Base-by-base conservation (phyloP, 2,329 filamentous ascomycete genomes). In the Claviceps maximensis region DNA sequence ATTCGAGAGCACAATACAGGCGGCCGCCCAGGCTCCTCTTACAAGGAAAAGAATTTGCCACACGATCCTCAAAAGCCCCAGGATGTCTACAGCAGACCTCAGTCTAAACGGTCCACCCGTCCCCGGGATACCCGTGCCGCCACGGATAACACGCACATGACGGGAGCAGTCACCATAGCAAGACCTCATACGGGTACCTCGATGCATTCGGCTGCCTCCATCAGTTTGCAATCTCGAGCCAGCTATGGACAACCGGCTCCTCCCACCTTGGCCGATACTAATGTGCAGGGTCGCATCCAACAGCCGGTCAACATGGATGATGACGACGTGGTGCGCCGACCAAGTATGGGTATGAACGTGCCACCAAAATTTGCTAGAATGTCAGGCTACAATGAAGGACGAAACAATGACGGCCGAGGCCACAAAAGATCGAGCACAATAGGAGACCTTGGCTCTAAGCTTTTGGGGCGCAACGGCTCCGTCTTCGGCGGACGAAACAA, bases 221-320 rank as follows among this genome's bases (percentile, higher is more conserved):
- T 87, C 58, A 88, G 84, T 49, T 62, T 74, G 38, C 64, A 71
- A 64, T 59, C 81, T 78, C 86, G 66, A 85, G 87, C 54, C 49
- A 69, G 66, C 48, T 96, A 97, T 67, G 88, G 88, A 58, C 88
- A 94, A 68, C 93, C 91, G 49, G 84, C 84, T 47, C 88, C 89
- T 53, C 90, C 93, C 31, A 82, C 89, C 48, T 84, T 96, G 55
- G 89, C 89, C 49, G 84, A 86, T 60, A 93, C 89, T 51, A 95
- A 93, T 67, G 89, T 80, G 4, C 87, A 95, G 66, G 91, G 89
- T 57, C 86, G 86, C 57, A 89, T 97, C 61, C 87, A 93, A 58
- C 91, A 95, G 65, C 87, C 87, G 62, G 59, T 61, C 1, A 64
- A 61, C 3, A 81, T 80, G 58, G 89, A 90, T 38, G 89, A 91